Evolutionary conservation across 352 stramenopile genomes (phyloP).

Genomic region (Phytophthora sp.): DNA sequence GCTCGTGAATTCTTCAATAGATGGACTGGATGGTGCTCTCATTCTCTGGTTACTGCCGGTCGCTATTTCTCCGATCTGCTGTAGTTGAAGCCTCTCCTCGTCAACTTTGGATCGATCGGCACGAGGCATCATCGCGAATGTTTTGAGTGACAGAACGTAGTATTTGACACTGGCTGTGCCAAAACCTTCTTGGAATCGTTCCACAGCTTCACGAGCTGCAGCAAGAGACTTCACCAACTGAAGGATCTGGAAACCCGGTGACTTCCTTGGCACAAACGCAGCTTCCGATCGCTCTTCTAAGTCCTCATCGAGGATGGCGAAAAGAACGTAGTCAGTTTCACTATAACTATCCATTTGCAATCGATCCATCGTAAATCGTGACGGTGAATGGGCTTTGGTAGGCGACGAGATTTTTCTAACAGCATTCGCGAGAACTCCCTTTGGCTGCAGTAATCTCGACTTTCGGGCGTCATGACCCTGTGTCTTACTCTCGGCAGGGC

Average conservation of each 20-base stretch:
- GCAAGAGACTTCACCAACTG: conserved; percentile 3
- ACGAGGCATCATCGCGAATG: conserved; percentile 50
- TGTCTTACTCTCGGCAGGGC: conserved; percentile 23
- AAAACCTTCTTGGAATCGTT: background rate
- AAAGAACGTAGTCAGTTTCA: conserved; percentile 40
- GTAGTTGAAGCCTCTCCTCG: conserved; percentile 43
- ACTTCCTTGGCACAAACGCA: conserved; percentile 2
- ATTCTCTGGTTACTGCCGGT: background rate
- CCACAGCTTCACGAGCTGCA: conserved; percentile 22
- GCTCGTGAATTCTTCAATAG: conserved; percentile 7
- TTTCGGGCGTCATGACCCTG: conserved; percentile 3
- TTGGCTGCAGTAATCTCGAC: conserved; percentile 1
- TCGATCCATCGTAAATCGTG: conserved; percentile 2
- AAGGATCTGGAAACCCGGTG: conserved; percentile 40
- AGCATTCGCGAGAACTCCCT: background rate
- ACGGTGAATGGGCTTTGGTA: conserved; percentile 4
- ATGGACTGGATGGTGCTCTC: background rate
- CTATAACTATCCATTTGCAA: conserved; percentile 14
- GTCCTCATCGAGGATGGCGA: conserved; percentile 24
- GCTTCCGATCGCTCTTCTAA: conserved; percentile 2
- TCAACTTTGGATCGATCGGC: conserved; percentile 16
- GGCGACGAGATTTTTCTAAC: conserved; percentile 2
- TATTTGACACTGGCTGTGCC: conserved; percentile 9
- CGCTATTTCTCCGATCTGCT: conserved; percentile 27
- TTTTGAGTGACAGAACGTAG: conserved; percentile 42